phyloP scores from a whole-genome alignment of 176 grass and related monocot species.

The Carex parvula region DNA sequence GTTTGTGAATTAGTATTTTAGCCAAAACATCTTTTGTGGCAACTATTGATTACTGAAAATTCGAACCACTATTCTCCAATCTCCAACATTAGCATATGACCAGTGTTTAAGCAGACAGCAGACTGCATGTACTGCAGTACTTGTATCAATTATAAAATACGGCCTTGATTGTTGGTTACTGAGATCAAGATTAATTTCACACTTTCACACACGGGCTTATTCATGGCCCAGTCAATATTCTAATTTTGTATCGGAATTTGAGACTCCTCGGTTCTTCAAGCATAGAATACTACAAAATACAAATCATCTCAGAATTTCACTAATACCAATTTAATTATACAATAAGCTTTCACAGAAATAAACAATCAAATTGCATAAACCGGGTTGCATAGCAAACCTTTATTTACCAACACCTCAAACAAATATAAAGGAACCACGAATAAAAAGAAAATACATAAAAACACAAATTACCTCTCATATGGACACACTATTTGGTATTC shows the following conservation, averaged over 20 bases:
- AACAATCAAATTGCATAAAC: background rate
- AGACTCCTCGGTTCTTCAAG: background rate
- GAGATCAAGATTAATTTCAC: no score
- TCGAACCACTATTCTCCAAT: no score
- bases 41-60: no score
- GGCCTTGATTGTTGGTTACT: no score
- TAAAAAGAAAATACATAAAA: background rate
- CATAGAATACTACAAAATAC: background rate
- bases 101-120: background rate
- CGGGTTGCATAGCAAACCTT: background rate
- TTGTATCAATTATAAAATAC: no score
- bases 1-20: background rate
- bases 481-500: constrained; percentile 69
- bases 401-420: background rate
- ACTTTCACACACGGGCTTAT: no score
- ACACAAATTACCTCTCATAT: constrained; percentile 32
- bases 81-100: no score
- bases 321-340: background rate
- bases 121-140: background rate
- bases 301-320: background rate
- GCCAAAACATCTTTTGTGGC: background rate
- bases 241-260: background rate
- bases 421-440: background rate
- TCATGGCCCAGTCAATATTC: no score
- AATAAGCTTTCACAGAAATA: background rate